Conservation (phyloP, 1,284 basidiomycete species). For the Tilletia indica region DNA sequence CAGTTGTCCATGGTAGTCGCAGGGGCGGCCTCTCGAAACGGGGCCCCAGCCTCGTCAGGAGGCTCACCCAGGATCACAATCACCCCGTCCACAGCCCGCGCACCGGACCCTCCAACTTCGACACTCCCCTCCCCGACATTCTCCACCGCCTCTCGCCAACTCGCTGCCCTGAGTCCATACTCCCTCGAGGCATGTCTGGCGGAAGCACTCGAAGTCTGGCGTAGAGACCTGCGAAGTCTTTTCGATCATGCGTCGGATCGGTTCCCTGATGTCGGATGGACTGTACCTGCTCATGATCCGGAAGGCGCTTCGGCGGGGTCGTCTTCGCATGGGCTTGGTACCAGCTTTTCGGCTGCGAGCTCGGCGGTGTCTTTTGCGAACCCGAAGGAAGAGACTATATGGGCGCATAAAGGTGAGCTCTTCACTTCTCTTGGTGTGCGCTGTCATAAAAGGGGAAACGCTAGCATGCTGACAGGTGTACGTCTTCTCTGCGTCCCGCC, state of each 20-base stretch:
- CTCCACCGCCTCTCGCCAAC: constrained; percentile 4
- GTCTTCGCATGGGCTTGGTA: constrained; percentile 9
- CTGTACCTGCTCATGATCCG: neutral
- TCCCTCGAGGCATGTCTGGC: constrained; percentile 19
- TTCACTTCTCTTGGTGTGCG: neutral
- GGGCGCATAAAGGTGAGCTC: constrained; percentile 80
- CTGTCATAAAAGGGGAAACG: neutral
- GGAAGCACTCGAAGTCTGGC: constrained; percentile 36
- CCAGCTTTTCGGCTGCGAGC: constrained; percentile 26
- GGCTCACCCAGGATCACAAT: constrained; percentile 6
- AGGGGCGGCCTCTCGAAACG: neutral
- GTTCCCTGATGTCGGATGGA: constrained; percentile 48
- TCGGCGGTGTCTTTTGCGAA: constrained; percentile 58
- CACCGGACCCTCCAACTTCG: too few relatives aligned
- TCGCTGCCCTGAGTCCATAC: constrained; percentile 22
- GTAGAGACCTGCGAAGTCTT: constrained; percentile 34
- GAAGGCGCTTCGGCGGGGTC: neutral
- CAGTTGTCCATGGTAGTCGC: neutral
- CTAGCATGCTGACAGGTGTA: constrained; percentile 4
- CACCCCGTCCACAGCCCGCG: neutral
- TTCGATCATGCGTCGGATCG: constrained; percentile 35
- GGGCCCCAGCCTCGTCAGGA: neutral
- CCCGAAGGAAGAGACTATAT: constrained; percentile 59
- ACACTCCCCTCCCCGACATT: neutral
- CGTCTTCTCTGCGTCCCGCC: neutral